Evolutionary conservation across 1,284 basidiomycete genomes (phyloP), one percentile per base, ranked within the genome.

Genomic region (Boletellus sp.): DNA sequence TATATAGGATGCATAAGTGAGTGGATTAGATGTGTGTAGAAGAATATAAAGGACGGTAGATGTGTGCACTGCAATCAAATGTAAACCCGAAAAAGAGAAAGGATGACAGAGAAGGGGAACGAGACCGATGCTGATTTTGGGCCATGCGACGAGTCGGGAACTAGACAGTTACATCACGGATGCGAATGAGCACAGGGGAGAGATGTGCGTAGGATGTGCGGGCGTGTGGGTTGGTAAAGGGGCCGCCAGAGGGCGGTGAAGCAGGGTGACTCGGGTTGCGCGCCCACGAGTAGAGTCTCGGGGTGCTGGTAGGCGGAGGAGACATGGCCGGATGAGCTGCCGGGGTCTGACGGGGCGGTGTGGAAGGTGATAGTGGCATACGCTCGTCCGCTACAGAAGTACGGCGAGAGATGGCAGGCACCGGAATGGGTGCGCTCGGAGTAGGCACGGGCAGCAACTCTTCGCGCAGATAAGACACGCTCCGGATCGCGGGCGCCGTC

Each of bases 161-260:
- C 52, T 55, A 67, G 43, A 64, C 62, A 35, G 61, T 55, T 30
- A 69, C 60, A 50, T 70, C 67, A 13, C 65, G 65, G 16, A 68
- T 57, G 24, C 65, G 65, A 55, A 59, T 55, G 49, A 67, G 47
- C 37, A 67, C 57, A 1, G 65, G 61, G 5, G 77, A 71, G 48
- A 81, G 70, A 47, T 74, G 76, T n/a, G 74, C 61, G 44, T 74
- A 73, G 19, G 79, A 78, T 63, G 76, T 71, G 57, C 79, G 75
- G 12, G 78, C 77, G 44, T 60, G 68, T 35, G 75, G 71, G 56
- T 79, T 81, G 43, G 76, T 73, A 45, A 81, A 70, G 15, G 74
- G 78, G 10, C 74, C 66, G 51, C 56, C 51, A 28, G 60, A 41
- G 22, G 69, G 51, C 13, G 62, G 58, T n/a, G 57, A 68, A 22